Evolutionary conservation across 495 filamentous ascomycete species (phyloP).

Genomic region (Chlorociboria aeruginascens): DNA sequence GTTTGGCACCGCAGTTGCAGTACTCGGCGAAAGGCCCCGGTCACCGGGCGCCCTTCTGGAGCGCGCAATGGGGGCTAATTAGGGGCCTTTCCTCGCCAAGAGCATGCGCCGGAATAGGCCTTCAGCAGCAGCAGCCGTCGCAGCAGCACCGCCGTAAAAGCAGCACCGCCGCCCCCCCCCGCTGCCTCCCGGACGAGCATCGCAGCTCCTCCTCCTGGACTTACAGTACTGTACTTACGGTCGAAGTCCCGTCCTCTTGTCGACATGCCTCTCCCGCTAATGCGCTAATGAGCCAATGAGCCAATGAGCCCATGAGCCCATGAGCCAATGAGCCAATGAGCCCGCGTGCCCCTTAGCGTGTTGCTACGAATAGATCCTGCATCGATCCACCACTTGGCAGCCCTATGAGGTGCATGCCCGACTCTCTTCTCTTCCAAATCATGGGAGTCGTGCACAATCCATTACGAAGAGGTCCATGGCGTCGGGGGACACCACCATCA

Average conservation of each 20-base stretch:
- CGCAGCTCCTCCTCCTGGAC: no score
- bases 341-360: neutral
- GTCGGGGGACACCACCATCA: neutral
- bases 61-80: no score
- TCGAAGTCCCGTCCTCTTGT: no score
- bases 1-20: neutral
- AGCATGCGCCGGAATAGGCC: no score
- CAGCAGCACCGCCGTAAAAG: no score
- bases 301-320: conserved; percentile 11
- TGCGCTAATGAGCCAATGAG: conserved; percentile 10
- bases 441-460: no score
- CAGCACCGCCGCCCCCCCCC: no score
- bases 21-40: neutral
- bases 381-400: neutral
- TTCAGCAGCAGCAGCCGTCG: no score
- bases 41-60: neutral
- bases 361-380: conserved; percentile 13
- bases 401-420: conserved; percentile 2
- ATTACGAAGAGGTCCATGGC: neutral
- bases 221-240: no score
- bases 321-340: neutral
- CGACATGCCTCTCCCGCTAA: neutral
- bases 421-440: neutral
- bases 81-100: no score
- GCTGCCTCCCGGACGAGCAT: no score